Base-by-base conservation (phyloP, 2,329 filamentous ascomycete genomes). In the Aspergillus transmontanensis region DNA sequence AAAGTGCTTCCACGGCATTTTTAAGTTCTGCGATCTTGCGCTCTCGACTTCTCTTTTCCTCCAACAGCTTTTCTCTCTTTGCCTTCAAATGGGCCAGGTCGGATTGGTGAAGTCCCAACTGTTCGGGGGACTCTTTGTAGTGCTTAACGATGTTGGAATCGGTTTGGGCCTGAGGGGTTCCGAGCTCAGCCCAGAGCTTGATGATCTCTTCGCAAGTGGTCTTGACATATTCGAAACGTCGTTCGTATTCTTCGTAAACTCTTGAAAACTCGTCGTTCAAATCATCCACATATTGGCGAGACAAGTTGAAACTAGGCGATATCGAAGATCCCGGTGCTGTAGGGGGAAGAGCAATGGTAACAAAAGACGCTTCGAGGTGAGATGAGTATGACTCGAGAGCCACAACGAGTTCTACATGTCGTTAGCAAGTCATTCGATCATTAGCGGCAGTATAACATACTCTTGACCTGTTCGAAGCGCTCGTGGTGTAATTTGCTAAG, bases 361-460 rank as follows among this genome's bases (percentile, higher is more conserved):
- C 87, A 76, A 98, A 98, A 2, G 90, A 90, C 12, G 92, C 83
- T 77, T 99, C 95, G 54, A 99, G 90, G 76, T 98, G 95, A 11
- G 92, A 96, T 1, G 95, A 96, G 77, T 98, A 99, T 6, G 94
- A 97, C 76, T 97, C 90, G 57, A 99, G 89, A 4, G 94, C 94
- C 79, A 96, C 89, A 28, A 93, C 93, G 67, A 99, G 90, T 84
- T 97, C 93, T 96, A 70, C 19, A n/a, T 1, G 26, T 3, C 19
- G 65, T 80, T 62, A 79, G 75, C 54, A 10, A 61, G 21, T 7
- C 16, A 34, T 30, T 41, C 6, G 11, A 34, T 39, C 19, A 10
- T 23, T 14, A 3, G 26, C 2, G 23, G 23, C 19, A 7, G 19
- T 1, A 30, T 9, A 14, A 79, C 90, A 71, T 82, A 96, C 93